Evolutionary conservation across 2,329 filamentous ascomycete genomes (phyloP), one percentile per base, ranked within the genome.

Genomic region (Albifimbria verrucaria): DNA sequence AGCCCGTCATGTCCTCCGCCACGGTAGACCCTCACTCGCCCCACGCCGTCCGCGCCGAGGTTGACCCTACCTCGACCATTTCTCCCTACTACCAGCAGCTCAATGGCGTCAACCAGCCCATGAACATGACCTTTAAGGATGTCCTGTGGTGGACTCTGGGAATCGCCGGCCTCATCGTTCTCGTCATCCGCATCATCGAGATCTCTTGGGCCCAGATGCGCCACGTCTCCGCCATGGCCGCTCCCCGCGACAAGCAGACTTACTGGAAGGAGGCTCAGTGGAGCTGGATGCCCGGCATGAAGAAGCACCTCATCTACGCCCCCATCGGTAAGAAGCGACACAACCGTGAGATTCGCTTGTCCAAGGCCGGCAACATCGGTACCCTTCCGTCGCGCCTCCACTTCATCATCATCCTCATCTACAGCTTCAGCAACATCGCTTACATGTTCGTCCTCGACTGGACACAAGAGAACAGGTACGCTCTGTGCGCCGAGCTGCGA

Each of bases 401-500:
- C 63, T 73, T 72, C 49, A 65, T 85, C 49, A 69, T 88, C 18
- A 75, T 89, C 44, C 60, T 73, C 39, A 62, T 79, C 49, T 88
- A 86, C 63, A 61, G 87, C 7, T 64, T 72, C 53, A 85, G 81
- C 73, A 89, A 88, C 65, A 32, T 85, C 24, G 72, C 74, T 57
- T 88, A 87, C 73, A 82, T 85, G 74, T 77, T 85, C 55, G 68
- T 80, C 47, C 74, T 89, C 49, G 74, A 87, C 69, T 88, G 83
- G 77, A 59, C 60, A n/a, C 73, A 78, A 52, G 63, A 72, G 46
- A 85, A 87, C 66, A 74, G 72, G 51, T 87, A 77, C 64, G 80
- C 86, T 3, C 77, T 95, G 24, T 77, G 89, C 45, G 92, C 92
- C 22, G 89, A 96, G 66, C 78, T 97, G 43, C 87, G 94, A 62